These are phyloP conservation scores for Dryas drummondii DNA, from an alignment of 306 rosid species.

Conservation along the genomic window DNA sequence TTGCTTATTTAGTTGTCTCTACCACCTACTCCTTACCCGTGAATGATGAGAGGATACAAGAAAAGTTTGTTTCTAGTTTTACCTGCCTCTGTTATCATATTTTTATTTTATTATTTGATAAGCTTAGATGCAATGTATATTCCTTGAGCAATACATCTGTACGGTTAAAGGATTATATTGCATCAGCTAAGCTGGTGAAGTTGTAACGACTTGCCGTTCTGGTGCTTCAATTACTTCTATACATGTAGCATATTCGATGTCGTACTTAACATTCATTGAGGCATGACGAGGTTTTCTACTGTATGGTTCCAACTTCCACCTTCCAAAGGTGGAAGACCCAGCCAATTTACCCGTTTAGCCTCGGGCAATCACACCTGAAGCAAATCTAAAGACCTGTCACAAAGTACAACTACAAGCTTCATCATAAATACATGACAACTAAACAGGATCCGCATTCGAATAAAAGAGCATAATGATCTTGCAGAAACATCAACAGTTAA, in stretches of 20 bases:
- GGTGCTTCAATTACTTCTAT: not conserved
- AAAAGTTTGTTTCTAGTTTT: not conserved
- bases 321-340: too few species aligned
- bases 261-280: too few species aligned
- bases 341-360: too few species aligned
- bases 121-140: not conserved
- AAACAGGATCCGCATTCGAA: conserved; percentile 18
- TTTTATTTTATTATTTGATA: not conserved
- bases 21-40: too few species aligned
- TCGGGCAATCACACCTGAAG: too few species aligned
- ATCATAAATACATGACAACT: not conserved
- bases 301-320: too few species aligned
- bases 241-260: not conserved
- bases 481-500: too few species aligned
- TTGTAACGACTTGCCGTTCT: not conserved
- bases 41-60: too few species aligned
- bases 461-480: not conserved
- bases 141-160: not conserved
- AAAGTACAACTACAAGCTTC: too few species aligned
- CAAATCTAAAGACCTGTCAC: too few species aligned
- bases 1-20: too few species aligned
- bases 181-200: not conserved
- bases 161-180: not conserved
- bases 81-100: not conserved
- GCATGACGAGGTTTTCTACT: too few species aligned